These are phyloP conservation scores for Ophiorrhiza pumila DNA, from an alignment of 257 asterid species.

Conservation along the genomic window DNA sequence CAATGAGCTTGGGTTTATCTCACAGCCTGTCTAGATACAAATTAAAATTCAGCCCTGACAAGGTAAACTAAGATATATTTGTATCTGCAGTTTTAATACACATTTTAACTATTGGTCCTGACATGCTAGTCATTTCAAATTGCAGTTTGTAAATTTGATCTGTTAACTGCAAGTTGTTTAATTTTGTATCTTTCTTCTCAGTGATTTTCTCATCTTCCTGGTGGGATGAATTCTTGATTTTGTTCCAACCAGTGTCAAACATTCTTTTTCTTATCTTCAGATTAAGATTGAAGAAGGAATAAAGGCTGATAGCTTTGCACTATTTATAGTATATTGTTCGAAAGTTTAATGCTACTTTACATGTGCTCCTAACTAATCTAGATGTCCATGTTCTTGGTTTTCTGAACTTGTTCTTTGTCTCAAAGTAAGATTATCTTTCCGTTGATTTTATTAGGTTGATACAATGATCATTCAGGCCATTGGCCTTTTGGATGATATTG, in stretches of 20 bases:
- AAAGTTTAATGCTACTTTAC: not conserved
- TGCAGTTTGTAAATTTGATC: not conserved
- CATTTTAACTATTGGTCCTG: not conserved
- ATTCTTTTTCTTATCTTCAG: too few species aligned
- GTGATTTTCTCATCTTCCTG: not conserved
- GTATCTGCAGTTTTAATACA: not conserved
- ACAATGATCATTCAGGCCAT: conserved; percentile 94
- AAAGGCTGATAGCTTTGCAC: not conserved
- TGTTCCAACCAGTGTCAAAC: not conserved
- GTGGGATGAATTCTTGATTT: not conserved
- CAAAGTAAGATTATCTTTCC: not conserved
- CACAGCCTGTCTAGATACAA: conserved; percentile 86
- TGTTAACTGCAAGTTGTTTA: not conserved
- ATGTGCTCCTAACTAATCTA: not conserved
- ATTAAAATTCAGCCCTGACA: conserved; percentile 87
- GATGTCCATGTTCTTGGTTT: not conserved
- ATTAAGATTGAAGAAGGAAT: not conserved
- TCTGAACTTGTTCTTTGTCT: not conserved
- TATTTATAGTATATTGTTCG: not conserved
- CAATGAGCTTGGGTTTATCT: conserved; percentile 91
- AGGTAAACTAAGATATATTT: conserved; percentile 34
- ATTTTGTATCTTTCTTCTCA: not conserved
- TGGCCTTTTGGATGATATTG: conserved; percentile 87
- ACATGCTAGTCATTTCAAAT: not conserved
- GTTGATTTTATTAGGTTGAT: conserved; percentile 52